Evolutionary conservation across 176 grass and related monocot species (phyloP).

Genomic region (Microstegium vimineum): DNA sequence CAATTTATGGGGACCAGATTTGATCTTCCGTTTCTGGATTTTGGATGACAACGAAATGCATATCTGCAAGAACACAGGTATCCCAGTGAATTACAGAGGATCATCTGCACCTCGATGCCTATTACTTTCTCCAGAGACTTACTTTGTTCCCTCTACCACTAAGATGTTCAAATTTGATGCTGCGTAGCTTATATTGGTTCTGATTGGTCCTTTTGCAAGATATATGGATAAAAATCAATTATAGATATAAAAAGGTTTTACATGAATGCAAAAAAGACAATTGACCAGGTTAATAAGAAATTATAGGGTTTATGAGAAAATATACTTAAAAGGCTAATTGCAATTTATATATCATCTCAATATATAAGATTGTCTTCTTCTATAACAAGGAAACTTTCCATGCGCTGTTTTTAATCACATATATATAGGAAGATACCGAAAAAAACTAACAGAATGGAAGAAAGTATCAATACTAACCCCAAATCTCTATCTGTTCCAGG

Average conservation of each 20-base stretch:
- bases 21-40: slow-evolving; percentile 51
- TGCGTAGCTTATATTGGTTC: neutral
- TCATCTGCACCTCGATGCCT: neutral
- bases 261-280: neutral
- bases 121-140: slow-evolving; percentile 1
- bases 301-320: slow-evolving; percentile 1
- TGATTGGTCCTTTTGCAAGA: neutral
- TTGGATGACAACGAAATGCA: slow-evolving; percentile 75
- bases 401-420: neutral
- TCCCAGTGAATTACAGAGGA: neutral
- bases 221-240: neutral
- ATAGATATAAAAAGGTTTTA: neutral
- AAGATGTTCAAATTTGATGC: neutral
- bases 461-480: slow-evolving; percentile 48
- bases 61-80: slow-evolving; percentile 46
- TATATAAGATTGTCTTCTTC: neutral
- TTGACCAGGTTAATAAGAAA: neutral
- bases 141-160: neutral
- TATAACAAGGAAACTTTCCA: neutral
- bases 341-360: neutral
- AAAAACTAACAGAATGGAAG: slow-evolving; percentile 7
- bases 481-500: slow-evolving; percentile 27
- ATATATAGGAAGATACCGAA: neutral
- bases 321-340: neutral
- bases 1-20: slow-evolving; percentile 57